A percentile compares a stretch with the other conserved stretches of the same genome.
Conservation (phyloP, 1,139 yeast genomes). For the Sugiyamaella neomexicana region DNA sequence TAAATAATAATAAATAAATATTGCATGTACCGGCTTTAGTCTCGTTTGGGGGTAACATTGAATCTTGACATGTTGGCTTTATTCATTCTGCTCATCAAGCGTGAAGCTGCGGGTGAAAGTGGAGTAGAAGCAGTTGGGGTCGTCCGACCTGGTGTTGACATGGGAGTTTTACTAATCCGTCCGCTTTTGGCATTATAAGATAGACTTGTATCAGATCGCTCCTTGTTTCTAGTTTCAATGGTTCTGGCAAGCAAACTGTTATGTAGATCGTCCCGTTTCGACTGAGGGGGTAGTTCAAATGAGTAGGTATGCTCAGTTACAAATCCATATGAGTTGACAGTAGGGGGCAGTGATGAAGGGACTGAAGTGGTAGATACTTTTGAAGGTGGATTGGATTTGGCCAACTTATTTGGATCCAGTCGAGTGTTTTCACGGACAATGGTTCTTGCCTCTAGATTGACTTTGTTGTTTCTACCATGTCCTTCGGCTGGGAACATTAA, state of each 20-base stretch:
- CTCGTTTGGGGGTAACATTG: conserved; percentile 2
- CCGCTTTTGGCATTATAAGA: conserved; percentile 18
- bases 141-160: background rate
- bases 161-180: conserved; percentile 21
- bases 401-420: background rate
- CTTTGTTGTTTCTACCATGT: background rate
- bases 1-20: conserved; percentile 8
- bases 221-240: conserved; percentile 5
- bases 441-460: conserved; percentile 4
- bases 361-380: background rate
- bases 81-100: conserved; percentile 18
- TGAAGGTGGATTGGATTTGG: background rate
- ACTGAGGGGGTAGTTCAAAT: conserved; percentile 21
- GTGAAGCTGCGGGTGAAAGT: conserved; percentile 28
- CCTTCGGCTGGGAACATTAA: conserved; percentile 27
- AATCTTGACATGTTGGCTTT: conserved; percentile 7
- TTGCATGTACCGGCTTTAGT: conserved; percentile 2
- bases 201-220: conserved; percentile 11
- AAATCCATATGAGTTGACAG: conserved; percentile 25
- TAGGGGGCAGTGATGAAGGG: conserved; percentile 18
- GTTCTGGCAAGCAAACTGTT: conserved; percentile 22
- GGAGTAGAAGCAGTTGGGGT: conserved; percentile 1
- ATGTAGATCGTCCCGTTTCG: conserved; percentile 25
- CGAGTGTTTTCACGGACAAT: conserved; percentile 29
- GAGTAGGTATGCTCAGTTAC: conserved; percentile 26